Evolutionary conservation across 306 rosid species (phyloP).

Genomic region (Lathyrus tuberosus): DNA sequence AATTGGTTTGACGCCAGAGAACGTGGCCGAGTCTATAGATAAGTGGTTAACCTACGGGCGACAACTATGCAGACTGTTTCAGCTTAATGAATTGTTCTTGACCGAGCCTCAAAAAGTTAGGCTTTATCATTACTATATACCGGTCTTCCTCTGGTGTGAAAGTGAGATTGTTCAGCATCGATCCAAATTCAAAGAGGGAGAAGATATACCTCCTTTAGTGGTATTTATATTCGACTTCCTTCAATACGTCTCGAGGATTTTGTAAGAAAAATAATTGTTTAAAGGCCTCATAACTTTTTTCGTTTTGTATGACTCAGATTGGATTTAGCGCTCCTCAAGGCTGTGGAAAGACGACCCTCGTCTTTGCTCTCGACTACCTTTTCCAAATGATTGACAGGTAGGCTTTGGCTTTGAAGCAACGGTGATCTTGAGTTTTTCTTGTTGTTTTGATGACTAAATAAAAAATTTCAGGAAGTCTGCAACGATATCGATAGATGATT

Average conservation of each 20-base stretch:
- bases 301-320: slow-evolving; percentile 56
- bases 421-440: background rate
- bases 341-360: slow-evolving; percentile 97
- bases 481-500: slow-evolving; percentile 86
- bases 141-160: slow-evolving; percentile 90
- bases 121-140: slow-evolving; percentile 87
- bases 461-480: slow-evolving; percentile 70
- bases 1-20: slow-evolving; percentile 60
- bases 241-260: background rate
- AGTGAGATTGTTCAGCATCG: slow-evolving; percentile 68
- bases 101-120: slow-evolving; percentile 79
- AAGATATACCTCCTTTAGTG: slow-evolving; percentile 86
- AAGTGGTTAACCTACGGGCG: slow-evolving; percentile 75
- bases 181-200: slow-evolving; percentile 65
- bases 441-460: too few species aligned
- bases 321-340: slow-evolving; percentile 99
- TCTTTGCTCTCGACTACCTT: slow-evolving; percentile 89
- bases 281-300: slow-evolving; percentile 17
- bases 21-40: slow-evolving; percentile 74
- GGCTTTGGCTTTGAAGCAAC: background rate
- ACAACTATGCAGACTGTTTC: slow-evolving; percentile 65
- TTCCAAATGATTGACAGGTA: slow-evolving; percentile 65
- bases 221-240: slow-evolving; percentile 39
- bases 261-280: background rate
- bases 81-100: slow-evolving; percentile 73